These are phyloP conservation scores for Alternaria triticina DNA, from an alignment of 2,329 filamentous ascomycete species.

Conservation along the genomic window DNA sequence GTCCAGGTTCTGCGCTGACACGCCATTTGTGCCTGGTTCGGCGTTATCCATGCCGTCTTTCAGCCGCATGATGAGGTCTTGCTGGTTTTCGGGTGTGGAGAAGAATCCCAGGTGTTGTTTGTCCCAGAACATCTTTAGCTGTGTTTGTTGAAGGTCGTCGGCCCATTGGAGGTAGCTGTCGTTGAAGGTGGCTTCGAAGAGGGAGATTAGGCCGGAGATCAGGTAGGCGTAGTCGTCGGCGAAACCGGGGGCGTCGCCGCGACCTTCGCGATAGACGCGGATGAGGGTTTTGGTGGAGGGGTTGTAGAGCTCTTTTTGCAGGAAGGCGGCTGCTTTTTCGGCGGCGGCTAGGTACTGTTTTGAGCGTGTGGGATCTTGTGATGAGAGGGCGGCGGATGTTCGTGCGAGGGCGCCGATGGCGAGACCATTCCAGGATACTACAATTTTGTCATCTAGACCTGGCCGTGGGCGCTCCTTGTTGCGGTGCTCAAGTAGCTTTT, in stretches of 20 bases:
- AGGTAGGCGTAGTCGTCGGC: conserved; percentile 95
- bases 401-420: conserved; percentile 83
- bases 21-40: conserved; percentile 86
- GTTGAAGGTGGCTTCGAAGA: conserved; percentile 84
- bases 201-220: conserved; percentile 78
- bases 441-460: conserved; percentile 84
- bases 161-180: conserved; percentile 80
- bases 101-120: conserved; percentile 69
- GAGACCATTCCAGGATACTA: conserved; percentile 87
- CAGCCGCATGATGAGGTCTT: conserved; percentile 79
- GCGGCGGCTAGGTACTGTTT: conserved; percentile 70
- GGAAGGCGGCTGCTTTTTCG: conserved; percentile 71
- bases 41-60: conserved; percentile 96
- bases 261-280: conserved; percentile 73
- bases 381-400: conserved; percentile 70
- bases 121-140: conserved; percentile 82
- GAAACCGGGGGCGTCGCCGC: conserved; percentile 73
- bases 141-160: conserved; percentile 77
- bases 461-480: conserved; percentile 78
- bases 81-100: conserved; percentile 67
- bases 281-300: conserved; percentile 66
- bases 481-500: conserved; percentile 73
- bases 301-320: conserved; percentile 77
- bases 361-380: conserved; percentile 64
- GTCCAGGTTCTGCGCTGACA: conserved; percentile 87